Percentiles rank a stretch among this genome's conserved stretches.
These are phyloP conservation scores for Plantago coronopus DNA, from an alignment of 305 asterid species.

Conservation along the genomic window DNA sequence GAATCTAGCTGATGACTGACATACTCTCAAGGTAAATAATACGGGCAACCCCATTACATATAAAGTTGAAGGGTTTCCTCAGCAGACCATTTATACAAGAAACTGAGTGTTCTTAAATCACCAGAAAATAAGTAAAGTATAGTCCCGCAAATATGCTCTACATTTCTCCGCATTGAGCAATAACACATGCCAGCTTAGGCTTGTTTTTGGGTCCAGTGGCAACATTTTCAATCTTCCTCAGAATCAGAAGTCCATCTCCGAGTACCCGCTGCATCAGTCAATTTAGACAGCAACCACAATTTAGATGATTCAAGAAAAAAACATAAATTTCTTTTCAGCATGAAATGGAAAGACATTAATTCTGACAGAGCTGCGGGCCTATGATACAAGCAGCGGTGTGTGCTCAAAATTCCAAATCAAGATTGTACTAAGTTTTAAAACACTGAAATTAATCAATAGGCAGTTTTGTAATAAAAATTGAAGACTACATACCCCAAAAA, in stretches of 20 bases:
- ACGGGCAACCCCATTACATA: too few relatives aligned
- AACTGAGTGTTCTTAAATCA: constrained; percentile 5
- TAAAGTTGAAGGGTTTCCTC: too few relatives aligned
- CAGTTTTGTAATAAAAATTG: constrained; percentile 2
- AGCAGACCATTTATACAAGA: background rate
- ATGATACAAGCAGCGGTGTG: background rate
- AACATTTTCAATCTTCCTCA: constrained; percentile 92
- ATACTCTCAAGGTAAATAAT: too few relatives aligned
- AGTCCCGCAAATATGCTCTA: constrained; percentile 26
- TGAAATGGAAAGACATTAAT: background rate
- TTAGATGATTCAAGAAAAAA: background rate
- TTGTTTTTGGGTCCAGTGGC: constrained; percentile 83
- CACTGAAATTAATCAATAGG: background rate
- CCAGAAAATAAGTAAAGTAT: background rate
- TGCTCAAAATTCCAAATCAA: background rate
- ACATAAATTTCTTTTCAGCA: background rate
- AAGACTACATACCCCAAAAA: constrained; percentile 73
- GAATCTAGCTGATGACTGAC: too few relatives aligned
- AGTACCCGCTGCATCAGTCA: constrained; percentile 67
- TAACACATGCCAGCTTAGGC: constrained; percentile 74
- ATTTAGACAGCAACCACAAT: constrained; percentile 13
- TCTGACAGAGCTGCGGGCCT: background rate
- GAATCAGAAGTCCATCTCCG: constrained; percentile 84
- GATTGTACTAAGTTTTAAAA: background rate
- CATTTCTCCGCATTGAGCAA: constrained; percentile 98